Evolutionary conservation across 1,284 basidiomycete species (phyloP), one percentile per base, ranked within the genome.

Genomic region (Cutaneotrichosporon sp.): DNA sequence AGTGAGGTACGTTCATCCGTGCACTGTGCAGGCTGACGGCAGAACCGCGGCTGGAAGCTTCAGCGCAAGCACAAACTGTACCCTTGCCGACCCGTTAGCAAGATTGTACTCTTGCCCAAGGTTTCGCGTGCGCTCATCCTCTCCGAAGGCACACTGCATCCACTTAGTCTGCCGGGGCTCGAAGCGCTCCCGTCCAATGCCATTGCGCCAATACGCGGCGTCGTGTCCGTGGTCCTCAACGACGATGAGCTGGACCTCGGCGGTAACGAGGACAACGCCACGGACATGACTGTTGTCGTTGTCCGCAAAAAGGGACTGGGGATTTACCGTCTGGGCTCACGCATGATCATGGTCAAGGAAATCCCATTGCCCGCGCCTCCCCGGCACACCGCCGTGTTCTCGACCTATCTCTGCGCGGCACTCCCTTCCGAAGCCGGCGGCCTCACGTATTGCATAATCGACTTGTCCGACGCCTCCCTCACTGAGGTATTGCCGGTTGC

Each of bases 171-270:
- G 1, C 90, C 90, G 0, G 81, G 83, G 3, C 80, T 94, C 21
- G 87, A 91, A 56, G 80, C 83, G 0, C 77, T 89, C 0, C 79
- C 83, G 9, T 75, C 74, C 0, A 74, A 73, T 10, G 67, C 74
- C 10, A 84, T 88, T 59, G 85, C 85, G 54, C 85, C 88, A 1
- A 80, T 94, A 23, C 81, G 89, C 38, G 84, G 90, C 51, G 86
- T 89, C 4, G 76, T 87, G 15, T 79, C 84, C 0, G 83, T 93
- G 55, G 83, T 87, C 0, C 83, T 92, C 1, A 90, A 96, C 66
- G 84, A 91, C 43, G 70, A 75, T 46, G 75, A 77, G 52, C 79
- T 84, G 43, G 86, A 88, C 55, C 77, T 88, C 45, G 77, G 76
- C 30, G 73, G 79, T 0, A 77, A 80, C 7, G 72, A 80, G 5